Base-by-base conservation (phyloP, 2,329 filamentous ascomycete species). In the Monilinia laxa region DNA sequence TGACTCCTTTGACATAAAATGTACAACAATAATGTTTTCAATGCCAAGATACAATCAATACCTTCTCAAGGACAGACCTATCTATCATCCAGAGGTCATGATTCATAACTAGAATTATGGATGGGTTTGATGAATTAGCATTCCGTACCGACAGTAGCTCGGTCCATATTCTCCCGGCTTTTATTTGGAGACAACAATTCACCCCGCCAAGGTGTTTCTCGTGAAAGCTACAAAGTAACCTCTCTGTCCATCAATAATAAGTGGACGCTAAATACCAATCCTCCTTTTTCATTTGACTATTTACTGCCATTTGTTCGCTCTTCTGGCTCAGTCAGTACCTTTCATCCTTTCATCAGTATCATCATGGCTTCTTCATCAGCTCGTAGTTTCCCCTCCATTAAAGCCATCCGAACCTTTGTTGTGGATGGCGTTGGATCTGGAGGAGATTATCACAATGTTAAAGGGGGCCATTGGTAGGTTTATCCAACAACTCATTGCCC, bases 401-500 rank as follows among this genome's bases (percentile, higher is more conserved):
- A 91, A 79, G 84, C 87, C 76, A 80, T 94, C 68, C 83, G 88
- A 74, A 91, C 90, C 47, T 93, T 85, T 75, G 82, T 93, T 68
- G 90, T 91, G 65, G 83, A 86, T 67, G 89, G 89, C 40, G 85
- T 84, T 18, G 80, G 80, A 65, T 79, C 79, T 79, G 90, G 90
- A 67, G 90, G 90, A 69, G 91, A 94, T 77, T 97, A 97, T 78
- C 93, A 97, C 83, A 97, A 97, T 83, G 93, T 96, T 74, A 85
- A 92, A 71, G 84, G 85, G 45, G 86, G 87, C 28, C 87, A 90
- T 74, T 90, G 87, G 87, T 89, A 79, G 71, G 81, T 70, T 55
- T 1, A 10, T 35, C 59, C 31, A 20, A 20, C 12, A 10, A 23
- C 7, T 35, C 5, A 35, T 35, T 10, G 45, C 35, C 28, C 40